Base-by-base conservation (phyloP, 257 asterid genomes). In the Capsicum pubescens region DNA sequence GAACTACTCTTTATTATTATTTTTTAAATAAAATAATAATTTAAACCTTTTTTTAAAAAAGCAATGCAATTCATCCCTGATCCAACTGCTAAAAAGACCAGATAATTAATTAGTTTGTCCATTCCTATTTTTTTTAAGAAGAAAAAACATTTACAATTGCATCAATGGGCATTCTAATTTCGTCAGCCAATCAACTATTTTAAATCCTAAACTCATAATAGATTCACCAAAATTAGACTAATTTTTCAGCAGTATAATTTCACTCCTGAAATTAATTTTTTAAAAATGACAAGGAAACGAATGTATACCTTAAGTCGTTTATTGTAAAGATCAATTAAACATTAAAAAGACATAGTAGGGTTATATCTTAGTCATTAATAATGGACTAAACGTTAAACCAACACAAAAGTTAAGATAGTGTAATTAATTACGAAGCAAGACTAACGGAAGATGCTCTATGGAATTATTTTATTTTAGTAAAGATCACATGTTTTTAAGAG, bases 401-500 rank as follows among this genome's bases (percentile, higher is more conserved):
- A 9, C 81, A 54, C 50, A 54, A 32, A 52, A 76, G 54, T 26
- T 76, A 76, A 76, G 46, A 76, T 17, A 9, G 11, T 63, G 44
- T 76, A 3, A 76, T 50, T 77, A 54, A 54, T 19, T 19, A 50
- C 19, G 32, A 77, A 52, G 50, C 48, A 54, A 26, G 64, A 63
- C 21, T 52, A 52, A 52, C 64, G 81, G 15, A 76, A 76, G 63
- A 52, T 76, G 61, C 81, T 52, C 14, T 21, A 13, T 74, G 44
- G 5, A 39, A 39, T 39, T 9, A n/a, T 61, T 61, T 60, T 60
- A 19, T 19, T 11, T 74, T 26, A 67, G 63, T 16, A 44, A 76
- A 76, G 81, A 52, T 76, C 63, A 54, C 50, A 77, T 52, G 64
- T 77, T 26, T 77, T 26, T 55, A 12, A 77, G 64, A 77, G 64